A percentile compares a stretch with the other conserved stretches of the same genome.
Conservation (phyloP, 306 rosid species). For the Mimosa pudica region DNA sequence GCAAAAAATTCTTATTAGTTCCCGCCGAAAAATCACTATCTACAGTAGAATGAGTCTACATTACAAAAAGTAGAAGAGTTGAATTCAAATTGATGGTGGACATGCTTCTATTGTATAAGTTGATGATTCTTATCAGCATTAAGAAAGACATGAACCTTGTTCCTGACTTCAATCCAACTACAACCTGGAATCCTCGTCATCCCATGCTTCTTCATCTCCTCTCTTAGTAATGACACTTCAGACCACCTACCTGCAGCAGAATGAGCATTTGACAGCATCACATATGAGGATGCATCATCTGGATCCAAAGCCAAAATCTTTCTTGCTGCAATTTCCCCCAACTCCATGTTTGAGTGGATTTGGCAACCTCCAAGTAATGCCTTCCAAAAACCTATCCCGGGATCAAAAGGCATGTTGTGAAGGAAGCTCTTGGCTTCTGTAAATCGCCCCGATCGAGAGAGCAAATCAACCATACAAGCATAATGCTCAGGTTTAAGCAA, state of each 20-base stretch:
- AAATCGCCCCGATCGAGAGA: conserved; percentile 75
- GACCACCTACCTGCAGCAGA: conserved; percentile 90
- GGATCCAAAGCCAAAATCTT: conserved; percentile 78
- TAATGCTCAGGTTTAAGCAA: conserved; percentile 80
- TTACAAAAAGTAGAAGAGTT: no score
- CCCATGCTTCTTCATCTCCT: conserved; percentile 80
- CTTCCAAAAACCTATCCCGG: conserved; percentile 93
- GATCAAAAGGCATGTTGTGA: conserved; percentile 61
- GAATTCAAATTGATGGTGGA: no score
- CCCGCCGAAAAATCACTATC: no score
- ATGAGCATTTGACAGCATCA: conserved; percentile 87
- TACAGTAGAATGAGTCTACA: no score
- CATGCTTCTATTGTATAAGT: no score
- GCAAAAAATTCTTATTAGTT: no score
- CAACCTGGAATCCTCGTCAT: conserved; percentile 86
- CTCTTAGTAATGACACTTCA: conserved; percentile 56
- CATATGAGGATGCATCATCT: conserved; percentile 75
- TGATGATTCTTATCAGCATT: conserved; percentile 60
- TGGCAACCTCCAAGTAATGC: conserved; percentile 93
- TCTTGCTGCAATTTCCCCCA: conserved; percentile 75
- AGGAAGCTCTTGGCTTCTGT: conserved; percentile 65
- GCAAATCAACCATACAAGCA: conserved; percentile 90
- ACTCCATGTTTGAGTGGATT: conserved; percentile 67
- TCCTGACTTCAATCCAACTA: conserved; percentile 85
- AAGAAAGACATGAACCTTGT: conserved; percentile 65